Base-by-base conservation (phyloP, 148 eudicot species). In the Amaranthus palmeri region DNA sequence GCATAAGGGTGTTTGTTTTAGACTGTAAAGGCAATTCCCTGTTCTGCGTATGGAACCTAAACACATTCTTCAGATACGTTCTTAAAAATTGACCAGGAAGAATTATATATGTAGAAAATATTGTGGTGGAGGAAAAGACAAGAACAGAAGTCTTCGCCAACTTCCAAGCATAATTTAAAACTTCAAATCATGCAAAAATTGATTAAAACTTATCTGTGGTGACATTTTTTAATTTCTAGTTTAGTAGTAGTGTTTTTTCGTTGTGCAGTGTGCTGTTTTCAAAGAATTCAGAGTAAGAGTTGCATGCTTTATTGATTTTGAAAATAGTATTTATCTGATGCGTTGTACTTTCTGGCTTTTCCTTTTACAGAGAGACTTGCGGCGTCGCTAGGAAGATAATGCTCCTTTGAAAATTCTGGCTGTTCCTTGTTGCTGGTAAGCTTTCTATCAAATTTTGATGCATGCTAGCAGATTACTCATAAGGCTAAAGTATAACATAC, bases 331-430 rank as follows among this genome's bases (percentile, higher is more conserved):
- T 54, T 47, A 14, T 72, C 68, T 75, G 17, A 75, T 8, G 44
- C 5, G 62, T 45, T 53, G 9, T 49, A 4, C 55, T 64, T 46
- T 72, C 49, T 25, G 36, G 36, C 50, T 50, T 36, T 25, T 61
- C 12, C 50, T 13, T 17, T 45, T 71, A 10, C 77, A 80, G 83
- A 77, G 83, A 61, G 80, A 80, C 62, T 69, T 80, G 68, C 83
- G 83, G 25, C 80, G 76, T 36, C 77, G 83, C 14, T 80, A 80
- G 72, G 47, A 15, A 63, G 47, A 55, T 40, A 40, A 66, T 42
- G 53, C 54, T 61, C 15, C 55, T 13, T 49, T 43, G 74, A 57
- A 53, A 46, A 54, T 10, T 48, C 53, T 43, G 36, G 64, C 7
- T n/a, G 48, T 11, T 36, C 53, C 59, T 57, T 54, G 0, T 61